phyloP scores from a whole-genome alignment of 306 rosid genomes.

The Castanea mollissima region DNA sequence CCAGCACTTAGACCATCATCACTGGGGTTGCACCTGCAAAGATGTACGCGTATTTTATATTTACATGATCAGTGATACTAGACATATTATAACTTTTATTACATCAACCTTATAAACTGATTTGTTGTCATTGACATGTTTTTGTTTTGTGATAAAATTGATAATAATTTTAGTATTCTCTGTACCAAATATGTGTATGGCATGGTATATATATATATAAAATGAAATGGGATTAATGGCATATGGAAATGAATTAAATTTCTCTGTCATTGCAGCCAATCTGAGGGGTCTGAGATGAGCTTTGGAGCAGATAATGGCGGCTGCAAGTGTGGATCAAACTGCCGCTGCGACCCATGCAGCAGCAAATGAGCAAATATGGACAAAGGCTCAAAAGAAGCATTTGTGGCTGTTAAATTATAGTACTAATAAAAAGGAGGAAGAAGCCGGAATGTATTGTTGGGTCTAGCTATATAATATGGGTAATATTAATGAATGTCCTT shows the following conservation, averaged over 20 bases:
- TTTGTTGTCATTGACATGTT: too few species aligned
- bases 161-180: too few species aligned
- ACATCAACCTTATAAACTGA: too few species aligned
- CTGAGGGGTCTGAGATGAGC: slow-evolving; percentile 37
- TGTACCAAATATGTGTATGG: too few species aligned
- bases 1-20: slow-evolving; percentile 18
- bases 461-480: not conserved
- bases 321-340: slow-evolving; percentile 29
- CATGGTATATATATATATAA: too few species aligned
- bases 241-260: not conserved
- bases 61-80: too few species aligned
- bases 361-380: slow-evolving; percentile 16
- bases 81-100: not conserved
- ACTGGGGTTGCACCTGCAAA: slow-evolving; percentile 34
- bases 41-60: slow-evolving; percentile 11
- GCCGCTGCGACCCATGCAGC: slow-evolving; percentile 27
- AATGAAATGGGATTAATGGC: too few species aligned
- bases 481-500: too few species aligned
- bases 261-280: not conserved
- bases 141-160: too few species aligned
- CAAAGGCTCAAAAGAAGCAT: not conserved
- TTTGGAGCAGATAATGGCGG: slow-evolving; percentile 26
- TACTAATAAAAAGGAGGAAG: not conserved
- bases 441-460: not conserved
- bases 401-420: not conserved